phyloP scores from a whole-genome alignment of 768 basidiomycete species.

The Lentinula boryana region DNA sequence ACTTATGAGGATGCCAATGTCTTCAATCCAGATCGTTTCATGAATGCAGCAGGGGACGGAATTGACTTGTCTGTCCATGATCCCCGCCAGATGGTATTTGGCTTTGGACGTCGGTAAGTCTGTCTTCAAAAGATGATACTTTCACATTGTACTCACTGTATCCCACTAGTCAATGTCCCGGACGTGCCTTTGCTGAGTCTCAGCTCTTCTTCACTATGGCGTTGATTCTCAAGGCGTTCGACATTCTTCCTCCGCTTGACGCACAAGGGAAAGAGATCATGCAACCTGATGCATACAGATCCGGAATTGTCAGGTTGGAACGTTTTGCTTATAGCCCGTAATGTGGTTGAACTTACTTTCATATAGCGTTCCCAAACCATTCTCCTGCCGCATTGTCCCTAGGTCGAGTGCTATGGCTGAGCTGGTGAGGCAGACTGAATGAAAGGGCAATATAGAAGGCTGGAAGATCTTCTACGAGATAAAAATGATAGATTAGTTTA shows the following conservation, averaged over 20 bases:
- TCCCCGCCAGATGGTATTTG: neutral
- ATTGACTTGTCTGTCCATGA: neutral
- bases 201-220: slow-evolving; percentile 1
- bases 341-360: neutral
- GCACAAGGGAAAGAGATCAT: neutral
- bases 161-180: neutral
- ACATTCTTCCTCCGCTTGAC: neutral
- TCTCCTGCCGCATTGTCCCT: neutral
- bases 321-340: neutral
- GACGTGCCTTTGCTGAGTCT: neutral
- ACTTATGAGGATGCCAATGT: neutral
- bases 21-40: neutral
- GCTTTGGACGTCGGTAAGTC: neutral
- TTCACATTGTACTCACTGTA: neutral
- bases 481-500: neutral
- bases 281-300: neutral
- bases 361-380: neutral
- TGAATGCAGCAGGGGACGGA: neutral
- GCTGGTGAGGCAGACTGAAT: neutral
- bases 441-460: neutral
- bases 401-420: neutral
- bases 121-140: neutral
- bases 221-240: neutral
- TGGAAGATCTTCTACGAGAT: neutral
- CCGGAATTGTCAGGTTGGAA: neutral